These are phyloP conservation scores for Ramaria sp. DNA, from an alignment of 768 basidiomycete species.

Conservation along the genomic window DNA sequence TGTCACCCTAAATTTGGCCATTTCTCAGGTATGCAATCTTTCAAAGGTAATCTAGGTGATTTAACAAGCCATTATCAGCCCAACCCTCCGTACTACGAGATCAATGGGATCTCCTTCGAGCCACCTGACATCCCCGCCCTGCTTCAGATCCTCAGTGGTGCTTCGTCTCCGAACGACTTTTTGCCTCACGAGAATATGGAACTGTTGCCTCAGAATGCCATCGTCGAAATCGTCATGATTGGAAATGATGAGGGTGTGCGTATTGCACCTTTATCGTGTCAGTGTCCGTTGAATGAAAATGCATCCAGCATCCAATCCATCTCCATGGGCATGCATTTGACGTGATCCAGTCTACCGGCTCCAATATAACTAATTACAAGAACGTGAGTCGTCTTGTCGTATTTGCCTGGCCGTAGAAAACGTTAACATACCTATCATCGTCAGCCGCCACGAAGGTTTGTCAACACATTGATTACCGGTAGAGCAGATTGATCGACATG, in stretches of 20 bases:
- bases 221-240: neutral
- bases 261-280: too few relatives aligned
- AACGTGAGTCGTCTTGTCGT: constrained; percentile 16
- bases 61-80: neutral
- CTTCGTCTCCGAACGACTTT: neutral
- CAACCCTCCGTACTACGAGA: neutral
- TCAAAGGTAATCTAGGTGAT: neutral
- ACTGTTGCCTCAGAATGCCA: neutral
- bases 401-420: neutral
- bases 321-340: constrained; percentile 25
- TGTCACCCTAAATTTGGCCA: neutral
- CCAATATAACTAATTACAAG: constrained; percentile 22
- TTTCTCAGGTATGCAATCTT: neutral
- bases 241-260: too few relatives aligned
- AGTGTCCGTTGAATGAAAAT: neutral
- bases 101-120: neutral
- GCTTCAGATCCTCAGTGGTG: constrained; percentile 2
- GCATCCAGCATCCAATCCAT: neutral
- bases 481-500: neutral
- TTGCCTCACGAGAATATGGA: constrained; percentile 1
- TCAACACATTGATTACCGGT: constrained; percentile 19
- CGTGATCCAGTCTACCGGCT: constrained; percentile 26
- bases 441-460: constrained; percentile 21
- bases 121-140: neutral
- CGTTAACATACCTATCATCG: neutral